Evolutionary conservation across 208 protist species (phyloP).

Genomic region (Eutreptiella sp.): DNA sequence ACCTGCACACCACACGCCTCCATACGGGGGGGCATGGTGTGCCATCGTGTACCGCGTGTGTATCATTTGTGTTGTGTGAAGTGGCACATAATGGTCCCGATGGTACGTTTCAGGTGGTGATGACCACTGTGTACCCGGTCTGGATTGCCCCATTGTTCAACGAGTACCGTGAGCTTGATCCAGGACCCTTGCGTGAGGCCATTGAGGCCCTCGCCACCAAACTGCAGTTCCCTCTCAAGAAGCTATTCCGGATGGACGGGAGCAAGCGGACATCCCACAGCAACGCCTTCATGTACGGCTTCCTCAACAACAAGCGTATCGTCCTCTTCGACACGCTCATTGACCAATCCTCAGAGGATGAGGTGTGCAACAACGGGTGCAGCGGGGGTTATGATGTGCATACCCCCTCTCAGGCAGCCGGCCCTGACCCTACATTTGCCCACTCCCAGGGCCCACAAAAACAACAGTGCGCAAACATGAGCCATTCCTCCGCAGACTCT

Average conservation of each 20-base stretch:
- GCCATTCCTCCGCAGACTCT: too few species aligned
- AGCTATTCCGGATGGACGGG: constrained; percentile 63
- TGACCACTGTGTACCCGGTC: constrained; percentile 48
- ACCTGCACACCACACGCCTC: too few species aligned
- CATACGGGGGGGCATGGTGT: too few species aligned
- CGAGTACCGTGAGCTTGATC: constrained; percentile 54
- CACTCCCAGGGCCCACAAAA: too few species aligned
- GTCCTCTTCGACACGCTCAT: constrained; percentile 80
- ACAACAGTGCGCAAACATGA: too few species aligned
- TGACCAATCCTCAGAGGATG: constrained; percentile 50
- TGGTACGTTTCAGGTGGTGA: constrained; percentile 35
- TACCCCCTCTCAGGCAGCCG: neutral
- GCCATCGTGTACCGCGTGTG: neutral
- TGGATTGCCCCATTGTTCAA: constrained; percentile 80
- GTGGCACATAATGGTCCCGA: neutral
- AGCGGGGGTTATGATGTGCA: neutral
- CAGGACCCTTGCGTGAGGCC: constrained; percentile 41
- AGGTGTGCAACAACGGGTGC: constrained; percentile 31
- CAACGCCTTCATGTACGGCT: constrained; percentile 79
- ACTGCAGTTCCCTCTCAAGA: constrained; percentile 58
- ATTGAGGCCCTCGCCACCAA: constrained; percentile 46
- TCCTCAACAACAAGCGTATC: constrained; percentile 70
- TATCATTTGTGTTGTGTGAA: neutral
- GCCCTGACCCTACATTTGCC: too few species aligned
- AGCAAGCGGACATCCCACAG: constrained; percentile 64